Percentiles rank a stretch among this genome's conserved stretches.
phyloP scores from a whole-genome alignment of 805 yeast genomes.

The Starmerella vitae region DNA sequence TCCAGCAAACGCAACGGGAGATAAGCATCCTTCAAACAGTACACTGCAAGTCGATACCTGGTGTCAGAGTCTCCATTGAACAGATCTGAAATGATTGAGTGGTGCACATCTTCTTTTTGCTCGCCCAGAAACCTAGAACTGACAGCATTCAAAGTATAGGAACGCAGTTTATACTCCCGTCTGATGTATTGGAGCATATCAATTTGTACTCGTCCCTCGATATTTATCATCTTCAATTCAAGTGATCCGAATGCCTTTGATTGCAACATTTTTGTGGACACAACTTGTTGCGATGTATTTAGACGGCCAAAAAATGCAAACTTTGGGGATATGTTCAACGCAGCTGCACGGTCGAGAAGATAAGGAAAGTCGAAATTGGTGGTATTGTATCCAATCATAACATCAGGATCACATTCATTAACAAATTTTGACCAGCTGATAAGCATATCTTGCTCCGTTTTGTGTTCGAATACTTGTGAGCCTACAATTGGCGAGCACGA shows the following conservation, averaged over 20 bases:
- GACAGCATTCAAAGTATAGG: constrained; percentile 89
- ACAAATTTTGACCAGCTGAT: constrained; percentile 78
- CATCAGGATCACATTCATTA: constrained; percentile 80
- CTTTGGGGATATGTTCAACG: constrained; percentile 41
- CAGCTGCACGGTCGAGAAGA: constrained; percentile 70
- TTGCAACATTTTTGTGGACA: constrained; percentile 68
- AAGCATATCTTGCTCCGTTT: constrained; percentile 70
- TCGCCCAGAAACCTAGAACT: constrained; percentile 88
- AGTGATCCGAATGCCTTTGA: constrained; percentile 95
- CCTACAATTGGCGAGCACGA: constrained; percentile 91
- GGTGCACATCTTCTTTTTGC: constrained; percentile 97
- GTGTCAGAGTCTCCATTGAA: constrained; percentile 90
- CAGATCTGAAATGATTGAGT: constrained; percentile 85
- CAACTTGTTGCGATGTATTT: constrained; percentile 52
- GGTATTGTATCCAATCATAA: constrained; percentile 89
- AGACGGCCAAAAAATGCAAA: constrained; percentile 87
- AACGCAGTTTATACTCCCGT: constrained; percentile 86
- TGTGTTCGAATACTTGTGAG: constrained; percentile 66
- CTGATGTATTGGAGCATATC: constrained; percentile 87
- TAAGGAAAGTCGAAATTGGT: constrained; percentile 94
- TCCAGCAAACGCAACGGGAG: constrained; percentile 78
- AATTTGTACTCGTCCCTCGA: constrained; percentile 90
- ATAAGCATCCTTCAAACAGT: constrained; percentile 92
- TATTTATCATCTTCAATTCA: constrained; percentile 79
- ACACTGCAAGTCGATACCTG: constrained; percentile 87